Conservation (phyloP, 2,329 filamentous ascomycete genomes). For the Teratosphaeria epicoccoides region DNA sequence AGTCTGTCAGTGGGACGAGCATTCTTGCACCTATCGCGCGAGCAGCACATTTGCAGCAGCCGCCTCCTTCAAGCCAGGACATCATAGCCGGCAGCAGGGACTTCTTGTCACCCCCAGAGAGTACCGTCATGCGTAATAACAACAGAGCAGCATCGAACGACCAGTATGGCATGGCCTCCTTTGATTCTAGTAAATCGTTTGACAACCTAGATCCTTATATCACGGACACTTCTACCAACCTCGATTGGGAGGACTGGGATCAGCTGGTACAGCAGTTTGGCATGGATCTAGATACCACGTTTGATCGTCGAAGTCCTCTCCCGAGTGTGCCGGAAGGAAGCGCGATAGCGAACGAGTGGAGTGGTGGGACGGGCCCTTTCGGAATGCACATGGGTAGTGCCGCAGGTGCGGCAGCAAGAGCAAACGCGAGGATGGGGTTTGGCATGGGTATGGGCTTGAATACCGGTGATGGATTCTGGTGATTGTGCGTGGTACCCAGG, state of each 20-base stretch:
- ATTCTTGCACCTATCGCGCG: not conserved
- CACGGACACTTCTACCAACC: constrained; percentile 29
- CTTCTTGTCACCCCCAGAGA: constrained; percentile 2
- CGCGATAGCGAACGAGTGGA: constrained; percentile 7
- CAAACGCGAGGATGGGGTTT: constrained; percentile 17
- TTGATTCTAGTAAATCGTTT: constrained; percentile 13
- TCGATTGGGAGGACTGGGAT: constrained; percentile 41
- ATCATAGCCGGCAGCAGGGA: constrained; percentile 8
- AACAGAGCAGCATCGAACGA: not conserved
- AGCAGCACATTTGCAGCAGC: not conserved
- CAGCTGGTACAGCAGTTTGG: constrained; percentile 38
- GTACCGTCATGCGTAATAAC: not conserved
- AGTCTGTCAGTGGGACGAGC: not conserved
- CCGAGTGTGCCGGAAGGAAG: not conserved
- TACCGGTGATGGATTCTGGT: constrained; percentile 20
- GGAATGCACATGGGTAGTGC: not conserved
- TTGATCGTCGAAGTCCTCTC: constrained; percentile 1
- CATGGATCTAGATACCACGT: constrained; percentile 28
- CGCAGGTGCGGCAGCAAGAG: constrained; percentile 3
- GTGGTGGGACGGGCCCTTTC: constrained; percentile 5
- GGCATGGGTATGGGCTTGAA: constrained; percentile 14
- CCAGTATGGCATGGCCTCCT: constrained; percentile 13
- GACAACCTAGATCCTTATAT: constrained; percentile 14
- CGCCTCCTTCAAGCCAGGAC: constrained; percentile 6
- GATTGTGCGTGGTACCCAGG: not conserved